Conservation (phyloP, 306 rosid species). For the Astragalus membranaceus region DNA sequence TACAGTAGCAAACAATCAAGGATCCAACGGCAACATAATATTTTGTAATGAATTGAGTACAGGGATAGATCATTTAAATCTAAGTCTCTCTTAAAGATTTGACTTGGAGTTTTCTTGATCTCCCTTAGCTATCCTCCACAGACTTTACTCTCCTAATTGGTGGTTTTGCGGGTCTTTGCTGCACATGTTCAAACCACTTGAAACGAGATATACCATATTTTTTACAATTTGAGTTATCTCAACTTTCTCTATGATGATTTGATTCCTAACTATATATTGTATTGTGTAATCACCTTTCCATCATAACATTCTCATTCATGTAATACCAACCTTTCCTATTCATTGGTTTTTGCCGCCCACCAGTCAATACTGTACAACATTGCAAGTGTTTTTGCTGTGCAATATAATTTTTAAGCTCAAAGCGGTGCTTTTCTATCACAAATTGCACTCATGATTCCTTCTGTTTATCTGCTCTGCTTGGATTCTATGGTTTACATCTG, state of each 20-base stretch:
- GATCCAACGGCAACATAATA: not conserved
- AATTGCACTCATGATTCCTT: not conserved
- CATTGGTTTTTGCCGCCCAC: not conserved
- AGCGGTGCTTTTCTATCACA: not conserved
- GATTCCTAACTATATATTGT: not conserved
- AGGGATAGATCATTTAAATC: not conserved
- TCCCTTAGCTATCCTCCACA: not conserved
- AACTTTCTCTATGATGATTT: not conserved
- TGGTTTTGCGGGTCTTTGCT: not conserved
- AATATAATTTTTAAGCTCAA: no score
- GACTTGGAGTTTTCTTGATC: not conserved
- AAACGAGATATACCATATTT: not conserved
- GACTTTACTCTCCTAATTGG: not conserved
- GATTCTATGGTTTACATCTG: not conserved
- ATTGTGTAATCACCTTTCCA: not conserved
- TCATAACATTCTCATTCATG: not conserved
- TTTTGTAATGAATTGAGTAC: not conserved
- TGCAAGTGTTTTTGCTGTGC: not conserved
- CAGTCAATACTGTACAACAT: not conserved
- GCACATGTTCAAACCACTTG: not conserved
- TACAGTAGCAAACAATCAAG: not conserved
- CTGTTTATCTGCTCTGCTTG: not conserved
- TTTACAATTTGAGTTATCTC: not conserved
- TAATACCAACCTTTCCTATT: not conserved
- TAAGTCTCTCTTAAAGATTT: not conserved